phyloP scores from a whole-genome alignment of 805 yeast species.

The Metschnikowia kofuensis region DNA sequence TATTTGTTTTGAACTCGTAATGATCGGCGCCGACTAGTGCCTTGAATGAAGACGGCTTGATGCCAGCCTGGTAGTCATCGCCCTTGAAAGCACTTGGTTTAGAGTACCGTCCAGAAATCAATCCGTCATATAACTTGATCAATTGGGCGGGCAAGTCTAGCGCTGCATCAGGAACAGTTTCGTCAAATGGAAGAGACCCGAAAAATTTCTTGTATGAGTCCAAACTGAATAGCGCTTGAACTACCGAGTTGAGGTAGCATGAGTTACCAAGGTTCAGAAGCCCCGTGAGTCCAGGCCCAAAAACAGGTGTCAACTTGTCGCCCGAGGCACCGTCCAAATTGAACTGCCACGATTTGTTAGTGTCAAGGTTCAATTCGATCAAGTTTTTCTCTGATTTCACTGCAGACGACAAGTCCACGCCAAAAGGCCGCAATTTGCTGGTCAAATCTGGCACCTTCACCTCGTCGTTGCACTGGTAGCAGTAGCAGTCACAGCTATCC shows the following conservation, averaged over 20 bases:
- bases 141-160: constrained; percentile 71
- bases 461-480: constrained; percentile 89
- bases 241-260: constrained; percentile 80
- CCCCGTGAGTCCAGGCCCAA: constrained; percentile 80
- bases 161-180: constrained; percentile 47
- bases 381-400: constrained; percentile 83
- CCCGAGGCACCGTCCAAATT: constrained; percentile 73
- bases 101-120: constrained; percentile 71
- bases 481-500: constrained; percentile 70
- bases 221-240: constrained; percentile 65
- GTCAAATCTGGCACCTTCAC: constrained; percentile 64
- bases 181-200: constrained; percentile 30
- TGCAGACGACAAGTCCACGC: constrained; percentile 56
- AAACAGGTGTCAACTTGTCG: constrained; percentile 56
- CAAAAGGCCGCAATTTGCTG: constrained; percentile 51
- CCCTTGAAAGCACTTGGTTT: constrained; percentile 45
- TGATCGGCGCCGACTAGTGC: constrained; percentile 73
- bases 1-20: constrained; percentile 77
- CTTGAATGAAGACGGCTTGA: constrained; percentile 76
- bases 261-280: constrained; percentile 89
- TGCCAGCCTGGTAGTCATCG: constrained; percentile 66
- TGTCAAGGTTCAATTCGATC: constrained; percentile 88
- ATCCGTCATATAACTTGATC: constrained; percentile 75
- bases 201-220: constrained; percentile 39
- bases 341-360: constrained; percentile 91